Conservation (phyloP, 164 flowering plant genomes). For the Akebia trifoliata region DNA sequence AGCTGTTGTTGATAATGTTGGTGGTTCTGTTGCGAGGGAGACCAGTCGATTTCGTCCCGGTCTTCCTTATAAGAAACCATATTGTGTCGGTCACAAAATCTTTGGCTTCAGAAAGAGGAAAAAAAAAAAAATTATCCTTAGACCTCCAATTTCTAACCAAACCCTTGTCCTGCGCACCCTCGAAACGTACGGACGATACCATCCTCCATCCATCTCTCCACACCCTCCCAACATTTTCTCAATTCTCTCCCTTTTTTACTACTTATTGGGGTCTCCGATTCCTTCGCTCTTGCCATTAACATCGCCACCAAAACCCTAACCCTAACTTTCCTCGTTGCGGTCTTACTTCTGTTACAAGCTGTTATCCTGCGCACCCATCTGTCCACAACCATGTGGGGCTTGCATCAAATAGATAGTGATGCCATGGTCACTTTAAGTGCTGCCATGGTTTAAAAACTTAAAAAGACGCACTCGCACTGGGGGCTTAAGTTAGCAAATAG, state of each 20-base stretch:
- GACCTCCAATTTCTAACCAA: slow-evolving; percentile 5
- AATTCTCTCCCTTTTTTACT: not conserved
- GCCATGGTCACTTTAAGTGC: slow-evolving; percentile 5
- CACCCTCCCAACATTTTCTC: slow-evolving; percentile 10
- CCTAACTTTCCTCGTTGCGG: not conserved
- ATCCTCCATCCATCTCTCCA: slow-evolving; percentile 12
- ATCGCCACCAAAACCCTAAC: not conserved
- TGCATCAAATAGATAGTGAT: slow-evolving; percentile 4
- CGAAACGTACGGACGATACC: slow-evolving; percentile 14
- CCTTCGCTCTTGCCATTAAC: slow-evolving; percentile 7
- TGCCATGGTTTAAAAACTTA: slow-evolving; percentile 11
- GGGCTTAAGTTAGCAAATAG: slow-evolving; percentile 6
- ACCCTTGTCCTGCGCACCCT: slow-evolving; percentile 1
- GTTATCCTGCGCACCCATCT: slow-evolving; percentile 19
- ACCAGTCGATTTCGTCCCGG: no score
- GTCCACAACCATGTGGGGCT: not conserved
- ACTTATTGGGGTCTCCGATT: not conserved
- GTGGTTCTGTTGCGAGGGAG: no score
- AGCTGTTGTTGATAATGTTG: slow-evolving; percentile 12
- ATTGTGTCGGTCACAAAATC: slow-evolving; percentile 22
- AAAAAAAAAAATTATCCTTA: not conserved
- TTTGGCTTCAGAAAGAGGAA: slow-evolving; percentile 10
- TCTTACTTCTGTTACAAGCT: not conserved
- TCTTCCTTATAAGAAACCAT: no score
- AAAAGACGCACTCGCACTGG: not conserved